Base-by-base conservation (phyloP, 2,329 filamentous ascomycete species). In the Cytospora leucostoma region DNA sequence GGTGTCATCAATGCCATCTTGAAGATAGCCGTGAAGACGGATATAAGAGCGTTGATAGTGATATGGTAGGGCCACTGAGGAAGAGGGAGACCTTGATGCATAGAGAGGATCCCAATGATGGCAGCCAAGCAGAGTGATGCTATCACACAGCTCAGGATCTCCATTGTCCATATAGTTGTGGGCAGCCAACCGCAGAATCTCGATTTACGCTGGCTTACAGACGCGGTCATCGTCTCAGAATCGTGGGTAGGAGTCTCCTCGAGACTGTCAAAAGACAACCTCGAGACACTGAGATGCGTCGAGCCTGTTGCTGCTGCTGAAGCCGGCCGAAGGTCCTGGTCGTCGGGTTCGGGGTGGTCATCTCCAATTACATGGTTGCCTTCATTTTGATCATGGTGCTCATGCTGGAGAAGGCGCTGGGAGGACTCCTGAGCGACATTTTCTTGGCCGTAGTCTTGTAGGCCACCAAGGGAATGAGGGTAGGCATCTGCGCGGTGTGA, bases 31-130 rank as follows among this genome's bases (percentile, higher is more conserved):
- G 40, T 58, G 33, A 58, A 58, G 1, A 58, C 44, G 44, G 56
- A 21, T 12, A 50, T 37, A 40, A 58, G 56, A n/a, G 56, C 56
- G 44, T 58, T 58, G 12, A 58, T 49, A 6, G 44, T 50, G 13
- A 58, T 58, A 0, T 33, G 33, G 11, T 44, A 34, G 5, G 56
- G 56, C 56, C 56, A 58, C 21, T 58, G 34, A 27, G 56, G 44
- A 12, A 37, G 7, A 21, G 56, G 56, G 1, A 15, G 56, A 21
- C 27, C 19, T 7, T n/a, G 19, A 7, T n/a, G 38, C 4, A 50
- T 33, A 11, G 21, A 7, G 2, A 58, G 33, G 1, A 34, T 50
- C 7, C 21, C 35, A n/a, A 50, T 17, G n/a, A 58, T 50, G 3
- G 56, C 56, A 33, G 19, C 19, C 1, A 58, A 34, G 38, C 32